These are phyloP conservation scores for Lepidium campestre DNA, from an alignment of 441 rosid genomes.

Conservation along the genomic window DNA sequence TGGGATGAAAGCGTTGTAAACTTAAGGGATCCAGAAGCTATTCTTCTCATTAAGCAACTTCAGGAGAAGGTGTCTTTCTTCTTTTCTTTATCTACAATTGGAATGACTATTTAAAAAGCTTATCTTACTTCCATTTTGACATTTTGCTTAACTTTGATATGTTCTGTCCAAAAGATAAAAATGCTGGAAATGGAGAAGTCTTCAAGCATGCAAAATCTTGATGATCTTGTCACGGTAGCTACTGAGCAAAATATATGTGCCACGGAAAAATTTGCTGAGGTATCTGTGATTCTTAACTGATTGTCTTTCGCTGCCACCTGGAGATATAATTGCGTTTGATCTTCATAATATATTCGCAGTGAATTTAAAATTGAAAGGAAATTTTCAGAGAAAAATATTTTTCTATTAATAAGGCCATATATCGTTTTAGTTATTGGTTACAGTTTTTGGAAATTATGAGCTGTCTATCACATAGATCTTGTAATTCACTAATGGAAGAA, in stretches of 20 bases:
- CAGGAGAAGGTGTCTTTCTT: constrained; percentile 70
- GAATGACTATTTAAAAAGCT: not conserved
- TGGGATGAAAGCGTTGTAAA: constrained; percentile 34
- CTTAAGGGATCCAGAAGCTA: constrained; percentile 57
- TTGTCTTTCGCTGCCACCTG: constrained; percentile 1
- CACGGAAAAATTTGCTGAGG: constrained; percentile 67
- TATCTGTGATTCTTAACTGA: constrained; percentile 22
- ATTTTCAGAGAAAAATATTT: not conserved
- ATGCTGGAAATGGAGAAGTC: constrained; percentile 62
- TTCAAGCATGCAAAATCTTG: constrained; percentile 66
- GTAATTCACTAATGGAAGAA: not conserved
- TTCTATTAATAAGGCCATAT: not conserved
- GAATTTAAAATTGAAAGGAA: not conserved
- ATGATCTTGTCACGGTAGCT: constrained; percentile 47
- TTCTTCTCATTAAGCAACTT: constrained; percentile 74
- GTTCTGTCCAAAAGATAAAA: constrained; percentile 44
- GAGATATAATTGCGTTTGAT: not conserved
- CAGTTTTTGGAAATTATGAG: not conserved
- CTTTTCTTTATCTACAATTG: constrained; percentile 6
- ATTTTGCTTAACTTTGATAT: constrained; percentile 10
- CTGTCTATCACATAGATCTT: not conserved
- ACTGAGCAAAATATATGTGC: constrained; percentile 56
- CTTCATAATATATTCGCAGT: not conserved
- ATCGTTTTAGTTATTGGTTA: not conserved
- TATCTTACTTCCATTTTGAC: constrained; percentile 4